Conservation (phyloP, 257 asterid species). For the Coffea eugenioides region DNA sequence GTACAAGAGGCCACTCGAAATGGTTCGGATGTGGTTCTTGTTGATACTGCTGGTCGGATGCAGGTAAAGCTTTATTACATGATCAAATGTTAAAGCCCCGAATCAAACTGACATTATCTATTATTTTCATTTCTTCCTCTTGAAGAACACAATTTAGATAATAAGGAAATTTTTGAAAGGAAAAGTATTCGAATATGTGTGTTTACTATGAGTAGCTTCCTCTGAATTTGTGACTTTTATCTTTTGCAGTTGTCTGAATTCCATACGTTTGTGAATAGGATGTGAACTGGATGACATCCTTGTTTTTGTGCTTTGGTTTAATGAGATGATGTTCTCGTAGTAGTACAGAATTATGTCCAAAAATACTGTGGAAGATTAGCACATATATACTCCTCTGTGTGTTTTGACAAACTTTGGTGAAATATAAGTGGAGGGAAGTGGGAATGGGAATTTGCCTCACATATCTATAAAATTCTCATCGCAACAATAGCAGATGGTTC, state of each 20-base stretch:
- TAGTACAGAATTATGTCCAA: too few relatives aligned
- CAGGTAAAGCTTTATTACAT: conserved; percentile 46
- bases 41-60: conserved; percentile 99
- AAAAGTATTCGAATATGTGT: background rate
- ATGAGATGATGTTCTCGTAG: background rate
- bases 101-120: background rate
- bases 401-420: background rate
- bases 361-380: background rate
- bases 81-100: background rate
- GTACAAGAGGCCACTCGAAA: conserved; percentile 83
- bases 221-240: background rate
- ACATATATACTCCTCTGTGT: too few relatives aligned
- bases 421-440: background rate
- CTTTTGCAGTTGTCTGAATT: background rate
- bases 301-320: background rate
- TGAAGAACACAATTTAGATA: background rate
- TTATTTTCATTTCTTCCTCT: background rate
- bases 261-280: background rate
- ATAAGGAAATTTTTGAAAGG: background rate
- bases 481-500: background rate
- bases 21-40: conserved; percentile 96
- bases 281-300: background rate
- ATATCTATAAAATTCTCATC: too few relatives aligned
- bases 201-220: background rate
- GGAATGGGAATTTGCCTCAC: background rate